Evolutionary conservation across 208 protist species (phyloP).

Genomic region (Acanthamoeba culbertsoni): DNA sequence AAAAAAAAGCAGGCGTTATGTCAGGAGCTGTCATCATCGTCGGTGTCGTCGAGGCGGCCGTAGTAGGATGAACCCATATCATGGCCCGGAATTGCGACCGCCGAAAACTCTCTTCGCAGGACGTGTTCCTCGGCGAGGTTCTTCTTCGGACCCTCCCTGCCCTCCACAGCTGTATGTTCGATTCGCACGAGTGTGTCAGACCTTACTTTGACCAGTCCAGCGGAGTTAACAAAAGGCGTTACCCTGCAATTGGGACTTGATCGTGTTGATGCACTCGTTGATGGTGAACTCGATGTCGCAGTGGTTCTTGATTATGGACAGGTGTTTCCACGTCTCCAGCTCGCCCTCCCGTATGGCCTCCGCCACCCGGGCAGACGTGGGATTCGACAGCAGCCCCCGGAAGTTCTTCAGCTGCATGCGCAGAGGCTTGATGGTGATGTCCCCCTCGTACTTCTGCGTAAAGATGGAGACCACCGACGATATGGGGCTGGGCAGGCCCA

Average conservation of each 20-base stretch:
- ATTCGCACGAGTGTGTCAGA: neutral
- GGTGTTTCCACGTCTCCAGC: neutral
- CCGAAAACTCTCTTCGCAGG: neutral
- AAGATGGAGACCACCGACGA: slow-evolving; percentile 59
- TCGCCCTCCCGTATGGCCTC: slow-evolving; percentile 1
- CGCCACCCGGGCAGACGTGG: slow-evolving; percentile 1
- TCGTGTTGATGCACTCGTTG: neutral
- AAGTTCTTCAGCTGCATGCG: neutral
- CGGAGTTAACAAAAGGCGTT: neutral
- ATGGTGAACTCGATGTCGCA: neutral
- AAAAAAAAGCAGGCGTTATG: neutral
- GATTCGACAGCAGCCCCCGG: slow-evolving; percentile 20
- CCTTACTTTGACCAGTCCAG: neutral
- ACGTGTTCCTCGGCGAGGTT: neutral
- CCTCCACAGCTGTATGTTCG: neutral
- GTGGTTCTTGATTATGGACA: neutral
- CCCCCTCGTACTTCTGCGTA: slow-evolving; percentile 77
- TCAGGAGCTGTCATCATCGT: slow-evolving; percentile 5
- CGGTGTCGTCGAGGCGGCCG: neutral
- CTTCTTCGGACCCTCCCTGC: neutral
- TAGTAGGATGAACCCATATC: slow-evolving; percentile 24
- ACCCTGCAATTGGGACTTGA: neutral
- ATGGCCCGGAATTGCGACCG: neutral
- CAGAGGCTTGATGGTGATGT: slow-evolving; percentile 25
- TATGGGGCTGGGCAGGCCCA: slow-evolving; percentile 59